Conservation (phyloP, 176 grass and related monocot species). For the Aechmea fasciata region DNA sequence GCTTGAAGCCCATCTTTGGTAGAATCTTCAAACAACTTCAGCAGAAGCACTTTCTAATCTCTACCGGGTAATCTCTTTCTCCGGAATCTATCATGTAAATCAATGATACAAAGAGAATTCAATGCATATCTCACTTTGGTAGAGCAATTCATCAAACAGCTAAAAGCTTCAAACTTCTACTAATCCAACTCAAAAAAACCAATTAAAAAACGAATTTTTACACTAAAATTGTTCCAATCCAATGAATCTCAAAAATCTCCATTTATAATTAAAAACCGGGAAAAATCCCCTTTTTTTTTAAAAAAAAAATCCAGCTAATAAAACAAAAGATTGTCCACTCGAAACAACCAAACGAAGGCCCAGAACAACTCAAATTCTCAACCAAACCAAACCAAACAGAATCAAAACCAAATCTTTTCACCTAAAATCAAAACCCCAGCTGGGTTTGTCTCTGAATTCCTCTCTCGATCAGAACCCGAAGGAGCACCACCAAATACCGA, state of each 20-base stretch:
- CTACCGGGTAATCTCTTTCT: not conserved
- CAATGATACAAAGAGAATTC: slow-evolving; percentile 1
- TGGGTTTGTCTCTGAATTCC: not conserved
- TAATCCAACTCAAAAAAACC: not conserved
- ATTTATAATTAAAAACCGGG: too few species aligned
- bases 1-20: slow-evolving; percentile 56
- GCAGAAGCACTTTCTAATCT: too few species aligned
- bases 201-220: not conserved
- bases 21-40: not conserved
- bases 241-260: too few species aligned
- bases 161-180: not conserved
- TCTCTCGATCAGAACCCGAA: slow-evolving; percentile 9
- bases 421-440: not conserved
- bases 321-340: too few species aligned
- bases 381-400: too few species aligned
- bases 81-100: slow-evolving; percentile 21
- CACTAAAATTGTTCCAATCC: too few species aligned
- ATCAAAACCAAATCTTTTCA: not conserved
- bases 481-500: not conserved
- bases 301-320: too few species aligned
- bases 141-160: not conserved
- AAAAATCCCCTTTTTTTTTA: too few species aligned
- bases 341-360: too few species aligned
- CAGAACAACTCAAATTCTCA: too few species aligned
- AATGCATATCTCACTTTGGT: not conserved